A percentile compares a stretch with the other conserved stretches of the same genome.
phyloP scores from a whole-genome alignment of 1,284 basidiomycete genomes.

The Moesziomyces antarcticus region DNA sequence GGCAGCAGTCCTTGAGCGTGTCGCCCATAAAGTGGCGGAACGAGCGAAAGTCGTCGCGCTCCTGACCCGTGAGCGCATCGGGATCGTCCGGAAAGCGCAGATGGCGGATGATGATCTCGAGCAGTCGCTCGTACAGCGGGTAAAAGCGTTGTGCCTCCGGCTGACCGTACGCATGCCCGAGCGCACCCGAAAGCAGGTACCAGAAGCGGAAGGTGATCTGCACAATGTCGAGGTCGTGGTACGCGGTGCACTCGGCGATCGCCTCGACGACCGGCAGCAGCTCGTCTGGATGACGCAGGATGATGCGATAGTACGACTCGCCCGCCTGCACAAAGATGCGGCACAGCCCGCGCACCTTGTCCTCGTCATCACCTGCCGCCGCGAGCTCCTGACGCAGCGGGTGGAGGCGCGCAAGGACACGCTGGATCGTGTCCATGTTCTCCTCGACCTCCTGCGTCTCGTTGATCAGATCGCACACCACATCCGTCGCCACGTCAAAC shows the following conservation, averaged over 20 bases:
- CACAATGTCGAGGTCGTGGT: constrained; percentile 93
- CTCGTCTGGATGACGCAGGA: constrained; percentile 86
- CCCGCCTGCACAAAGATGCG: constrained; percentile 95
- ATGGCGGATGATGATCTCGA: constrained; percentile 88
- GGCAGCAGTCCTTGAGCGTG: constrained; percentile 98
- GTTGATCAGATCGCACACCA: constrained; percentile 93
- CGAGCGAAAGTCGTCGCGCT: constrained; percentile 90
- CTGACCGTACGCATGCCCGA: constrained; percentile 72
- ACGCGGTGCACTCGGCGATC: constrained; percentile 91
- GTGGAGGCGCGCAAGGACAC: constrained; percentile 76
- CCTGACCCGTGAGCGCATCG: constrained; percentile 78
- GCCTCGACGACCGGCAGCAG: constrained; percentile 95
- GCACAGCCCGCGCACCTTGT: constrained; percentile 88
- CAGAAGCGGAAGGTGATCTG: constrained; percentile 99
- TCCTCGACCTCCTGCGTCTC: constrained; percentile 98
- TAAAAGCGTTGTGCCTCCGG: constrained; percentile 72
- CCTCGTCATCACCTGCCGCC: constrained; percentile 74
- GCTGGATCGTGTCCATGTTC: constrained; percentile 86
- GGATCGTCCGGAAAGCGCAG: constrained; percentile 87
- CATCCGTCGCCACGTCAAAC: constrained; percentile 91
- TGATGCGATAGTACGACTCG: constrained; percentile 90
- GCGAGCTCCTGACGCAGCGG: constrained; percentile 52
- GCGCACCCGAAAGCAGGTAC: constrained; percentile 73
- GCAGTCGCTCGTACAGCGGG: constrained; percentile 84
- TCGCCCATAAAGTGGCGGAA: constrained; percentile 99